Percentiles rank a stretch among this genome's conserved stretches.
Evolutionary conservation across 73 alveolate species (phyloP).

Genomic region (Paramecium sexaurelia): DNA sequence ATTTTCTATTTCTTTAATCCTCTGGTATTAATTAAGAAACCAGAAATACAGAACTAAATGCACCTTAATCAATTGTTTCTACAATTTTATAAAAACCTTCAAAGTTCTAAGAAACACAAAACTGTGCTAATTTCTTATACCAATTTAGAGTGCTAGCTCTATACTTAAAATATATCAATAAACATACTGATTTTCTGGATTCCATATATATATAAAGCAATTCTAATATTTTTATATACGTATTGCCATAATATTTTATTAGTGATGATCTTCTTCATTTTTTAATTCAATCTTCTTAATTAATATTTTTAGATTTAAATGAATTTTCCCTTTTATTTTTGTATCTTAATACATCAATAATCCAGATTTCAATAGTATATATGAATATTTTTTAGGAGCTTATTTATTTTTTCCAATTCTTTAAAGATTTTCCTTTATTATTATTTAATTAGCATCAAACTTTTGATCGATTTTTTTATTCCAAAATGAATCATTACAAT

Average conservation of each 20-base stretch:
- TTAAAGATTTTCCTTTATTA: not conserved
- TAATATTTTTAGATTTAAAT: not conserved
- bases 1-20: not conserved
- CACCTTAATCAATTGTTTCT: constrained; percentile 23
- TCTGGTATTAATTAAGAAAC: not conserved
- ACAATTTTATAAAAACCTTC: constrained; percentile 8
- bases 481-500: not conserved
- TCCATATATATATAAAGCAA: not conserved
- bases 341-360: not conserved
- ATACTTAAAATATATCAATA: not conserved
- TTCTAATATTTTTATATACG: not conserved
- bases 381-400: not conserved
- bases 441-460: not conserved
- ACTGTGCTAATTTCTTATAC: constrained; percentile 21
- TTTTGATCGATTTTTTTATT: not conserved
- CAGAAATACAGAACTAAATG: not conserved
- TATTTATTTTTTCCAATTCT: constrained; percentile 25
- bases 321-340: not conserved
- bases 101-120: not conserved
- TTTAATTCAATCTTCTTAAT: not conserved
- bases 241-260: not conserved
- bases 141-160: not conserved
- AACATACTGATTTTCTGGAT: not conserved
- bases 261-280: not conserved
- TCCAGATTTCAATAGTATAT: not conserved